Base-by-base conservation (phyloP, 225 moss, liverwort and hornwort species). In the Polytrichum commune region DNA sequence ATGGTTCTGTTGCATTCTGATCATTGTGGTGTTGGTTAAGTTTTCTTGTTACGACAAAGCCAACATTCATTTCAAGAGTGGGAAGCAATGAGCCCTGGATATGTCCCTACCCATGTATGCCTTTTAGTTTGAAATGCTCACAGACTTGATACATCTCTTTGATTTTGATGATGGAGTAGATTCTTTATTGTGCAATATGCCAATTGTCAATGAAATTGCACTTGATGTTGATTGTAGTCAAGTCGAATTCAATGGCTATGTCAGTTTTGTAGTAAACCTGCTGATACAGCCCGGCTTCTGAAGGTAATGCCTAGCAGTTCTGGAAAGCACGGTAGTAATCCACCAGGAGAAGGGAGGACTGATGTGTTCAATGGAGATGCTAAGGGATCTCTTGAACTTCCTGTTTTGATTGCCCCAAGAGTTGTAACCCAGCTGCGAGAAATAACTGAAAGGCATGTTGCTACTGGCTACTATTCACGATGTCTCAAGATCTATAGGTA, bases 401-500 rank as follows among this genome's bases (percentile, higher is more conserved):
- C 95, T 74, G 69, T 72, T 74, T 84, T 89, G 55, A 83, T 95
- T 75, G 75, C 90, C 66, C 90, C 89, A 23, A 88, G 84, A 80
- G 58, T 91, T 74, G 75, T 95, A 71, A 91, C 95, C 57, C 89
- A 89, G 69, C 89, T 95, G 55, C 87, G 89, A 60, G 92, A 92
- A 83, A 95, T 95, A 83, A 91, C 91, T 69, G 88, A 88, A 76
- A 85, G 95, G 72, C 80, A 92, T 82, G 78, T 95, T 74, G 83
- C 87, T 79, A 91, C 89, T 72, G 90, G 82, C 72, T 81, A 86
- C 79, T 83, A 92, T 81, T 86, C 84, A 53, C 90, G 92, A 70
- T 95, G 91, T 68, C 78, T 92, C 27, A 92, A 89, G 79, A 92
- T 80, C 53, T 92, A 92, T 80, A 89, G 95, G 95, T 92, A 72